These are phyloP conservation scores for Arachis monticola DNA, from an alignment of 331 rosid species.

Conservation along the genomic window DNA sequence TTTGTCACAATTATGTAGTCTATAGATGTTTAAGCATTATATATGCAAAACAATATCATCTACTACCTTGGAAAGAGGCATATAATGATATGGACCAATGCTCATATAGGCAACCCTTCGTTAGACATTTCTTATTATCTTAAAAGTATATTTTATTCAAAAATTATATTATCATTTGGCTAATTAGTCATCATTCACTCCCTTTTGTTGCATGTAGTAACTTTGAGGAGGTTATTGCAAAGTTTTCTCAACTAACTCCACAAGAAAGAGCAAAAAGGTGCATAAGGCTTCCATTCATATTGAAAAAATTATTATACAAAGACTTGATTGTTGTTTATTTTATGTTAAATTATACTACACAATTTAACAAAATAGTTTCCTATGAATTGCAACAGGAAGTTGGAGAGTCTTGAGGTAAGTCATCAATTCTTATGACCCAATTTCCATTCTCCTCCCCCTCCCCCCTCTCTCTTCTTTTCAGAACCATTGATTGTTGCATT, in stretches of 20 bases:
- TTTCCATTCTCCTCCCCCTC: neutral
- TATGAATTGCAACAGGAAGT: conserved; percentile 70
- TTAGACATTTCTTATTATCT: conserved; percentile 4
- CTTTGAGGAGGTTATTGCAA: conserved; percentile 83
- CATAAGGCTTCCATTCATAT: neutral
- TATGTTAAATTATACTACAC: neutral
- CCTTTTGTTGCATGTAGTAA: conserved; percentile 46
- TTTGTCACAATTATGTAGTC: no score
- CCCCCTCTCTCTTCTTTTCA: no score
- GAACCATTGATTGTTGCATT: neutral
- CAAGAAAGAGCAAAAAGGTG: conserved; percentile 97
- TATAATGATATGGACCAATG: neutral
- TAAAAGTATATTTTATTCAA: neutral
- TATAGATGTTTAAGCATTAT: no score
- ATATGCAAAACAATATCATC: no score
- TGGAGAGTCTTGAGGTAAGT: conserved; percentile 91
- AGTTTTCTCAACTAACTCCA: conserved; percentile 82
- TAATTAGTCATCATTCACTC: conserved; percentile 6
- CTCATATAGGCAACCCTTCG: neutral
- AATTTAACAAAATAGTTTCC: conserved; percentile 35
- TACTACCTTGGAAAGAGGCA: no score
- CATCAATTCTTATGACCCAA: conserved; percentile 36
- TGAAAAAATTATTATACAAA: conserved; percentile 2
- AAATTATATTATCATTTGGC: neutral
- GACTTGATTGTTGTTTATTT: neutral